Conservation (phyloP, 176 grass and related monocot genomes). For the Cenchrus fungigraminus region DNA sequence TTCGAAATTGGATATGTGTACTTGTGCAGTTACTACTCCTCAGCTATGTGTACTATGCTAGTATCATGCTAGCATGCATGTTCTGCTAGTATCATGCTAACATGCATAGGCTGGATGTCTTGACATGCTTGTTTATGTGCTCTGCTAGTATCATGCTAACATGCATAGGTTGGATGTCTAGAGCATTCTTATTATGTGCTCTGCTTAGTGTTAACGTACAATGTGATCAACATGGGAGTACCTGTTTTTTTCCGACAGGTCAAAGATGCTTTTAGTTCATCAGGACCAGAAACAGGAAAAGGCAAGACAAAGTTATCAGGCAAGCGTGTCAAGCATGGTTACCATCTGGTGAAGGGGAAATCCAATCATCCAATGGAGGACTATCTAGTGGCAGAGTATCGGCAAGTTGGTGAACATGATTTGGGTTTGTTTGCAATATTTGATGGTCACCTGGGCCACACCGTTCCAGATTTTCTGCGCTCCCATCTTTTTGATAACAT, state of each 20-base stretch:
- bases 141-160: not conserved
- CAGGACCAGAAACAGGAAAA: slow-evolving; percentile 84
- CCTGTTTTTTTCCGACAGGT: slow-evolving; percentile 51
- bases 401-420: slow-evolving; percentile 62
- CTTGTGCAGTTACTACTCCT: not conserved
- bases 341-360: slow-evolving; percentile 93
- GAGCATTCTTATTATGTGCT: slow-evolving; percentile 24
- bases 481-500: slow-evolving; percentile 93
- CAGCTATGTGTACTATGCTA: not conserved
- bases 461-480: slow-evolving; percentile 72
- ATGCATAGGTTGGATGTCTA: not conserved
- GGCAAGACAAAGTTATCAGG: slow-evolving; percentile 86
- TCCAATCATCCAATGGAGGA: slow-evolving; percentile 94
- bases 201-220: not conserved
- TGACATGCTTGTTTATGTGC: slow-evolving; percentile 17
- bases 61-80: not conserved
- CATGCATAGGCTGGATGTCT: not conserved
- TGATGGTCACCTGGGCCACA: slow-evolving; percentile 87
- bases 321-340: slow-evolving; percentile 71
- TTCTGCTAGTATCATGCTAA: not conserved
- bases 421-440: slow-evolving; percentile 94
- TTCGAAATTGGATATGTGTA: not conserved
- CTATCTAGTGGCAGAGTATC: slow-evolving; percentile 84
- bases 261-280: slow-evolving; percentile 81
- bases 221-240: slow-evolving; percentile 15